Percentiles rank a stretch among this genome's conserved stretches.
phyloP scores from a whole-genome alignment of 805 yeast species.

The Kodamaea leandrae region DNA sequence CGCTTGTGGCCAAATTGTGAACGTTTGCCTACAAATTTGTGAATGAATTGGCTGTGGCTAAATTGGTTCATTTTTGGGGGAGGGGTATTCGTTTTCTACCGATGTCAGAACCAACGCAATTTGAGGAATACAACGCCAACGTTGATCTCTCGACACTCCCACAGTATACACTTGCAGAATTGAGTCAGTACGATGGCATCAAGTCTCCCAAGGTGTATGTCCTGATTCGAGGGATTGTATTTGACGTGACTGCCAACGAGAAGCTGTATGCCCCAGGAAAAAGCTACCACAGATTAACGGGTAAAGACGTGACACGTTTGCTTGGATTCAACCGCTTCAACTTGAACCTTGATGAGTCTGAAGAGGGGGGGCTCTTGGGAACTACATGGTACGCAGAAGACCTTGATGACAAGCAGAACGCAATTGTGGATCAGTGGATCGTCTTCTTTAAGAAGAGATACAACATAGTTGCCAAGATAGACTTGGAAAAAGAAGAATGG shows the following conservation, averaged over 20 bases:
- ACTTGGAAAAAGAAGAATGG: conserved; percentile 4
- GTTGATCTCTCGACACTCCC: conserved; percentile 33
- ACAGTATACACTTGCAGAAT: conserved; percentile 31
- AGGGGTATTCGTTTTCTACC: background rate
- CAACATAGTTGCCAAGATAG: conserved; percentile 36
- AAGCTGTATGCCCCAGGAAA: conserved; percentile 76
- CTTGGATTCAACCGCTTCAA: conserved; percentile 58
- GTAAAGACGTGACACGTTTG: conserved; percentile 75
- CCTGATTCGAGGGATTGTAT: conserved; percentile 72
- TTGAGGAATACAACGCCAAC: conserved; percentile 28
- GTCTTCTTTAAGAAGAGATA: conserved; percentile 53
- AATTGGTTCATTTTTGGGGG: background rate
- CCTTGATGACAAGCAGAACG: conserved; percentile 57
- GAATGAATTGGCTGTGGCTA: background rate
- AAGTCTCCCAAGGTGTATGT: conserved; percentile 51
- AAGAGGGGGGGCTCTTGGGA: conserved; percentile 9
- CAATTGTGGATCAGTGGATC: conserved; percentile 73
- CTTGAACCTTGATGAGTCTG: conserved; percentile 16
- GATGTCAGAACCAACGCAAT: conserved; percentile 19
- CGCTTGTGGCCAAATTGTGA: no score
- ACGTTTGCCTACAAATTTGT: no score
- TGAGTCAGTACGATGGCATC: conserved; percentile 33
- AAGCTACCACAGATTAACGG: conserved; percentile 69
- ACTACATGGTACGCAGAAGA: conserved; percentile 48
- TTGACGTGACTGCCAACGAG: conserved; percentile 68